phyloP scores from a whole-genome alignment of 176 grass and related monocot genomes.

The Cenchrus fungigraminus region DNA sequence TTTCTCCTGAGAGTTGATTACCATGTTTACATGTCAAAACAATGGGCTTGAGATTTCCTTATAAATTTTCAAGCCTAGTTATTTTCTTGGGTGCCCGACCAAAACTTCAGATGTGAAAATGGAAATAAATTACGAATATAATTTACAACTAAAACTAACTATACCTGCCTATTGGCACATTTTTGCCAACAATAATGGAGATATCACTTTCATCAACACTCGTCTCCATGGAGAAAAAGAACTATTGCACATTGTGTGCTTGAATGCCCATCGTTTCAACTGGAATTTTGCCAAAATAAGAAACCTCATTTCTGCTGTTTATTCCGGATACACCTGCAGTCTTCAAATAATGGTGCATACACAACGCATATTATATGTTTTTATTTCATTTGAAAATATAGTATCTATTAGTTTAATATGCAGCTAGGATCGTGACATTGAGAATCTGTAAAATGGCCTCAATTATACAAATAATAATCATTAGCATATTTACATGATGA shows the following conservation, averaged over 20 bases:
- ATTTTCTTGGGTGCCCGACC: neutral
- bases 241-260: neutral
- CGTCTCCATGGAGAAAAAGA: neutral
- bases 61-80: neutral
- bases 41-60: too few species aligned
- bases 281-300: neutral
- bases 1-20: neutral
- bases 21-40: neutral
- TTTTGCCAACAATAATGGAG: neutral
- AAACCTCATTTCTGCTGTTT: neutral
- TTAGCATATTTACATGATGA: constrained; percentile 8
- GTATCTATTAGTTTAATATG: constrained; percentile 1
- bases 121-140: neutral
- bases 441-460: neutral
- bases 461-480: constrained; percentile 9
- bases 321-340: neutral
- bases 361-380: neutral
- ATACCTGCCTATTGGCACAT: neutral
- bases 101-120: neutral
- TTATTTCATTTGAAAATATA: constrained; percentile 31
- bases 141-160: neutral
- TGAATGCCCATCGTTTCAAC: neutral
- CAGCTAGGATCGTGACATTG: constrained; percentile 8
- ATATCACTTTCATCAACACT: neutral
- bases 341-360: constrained; percentile 23